Base-by-base conservation (phyloP, 352 stramenopile species). In the Detonula confervacea region DNA sequence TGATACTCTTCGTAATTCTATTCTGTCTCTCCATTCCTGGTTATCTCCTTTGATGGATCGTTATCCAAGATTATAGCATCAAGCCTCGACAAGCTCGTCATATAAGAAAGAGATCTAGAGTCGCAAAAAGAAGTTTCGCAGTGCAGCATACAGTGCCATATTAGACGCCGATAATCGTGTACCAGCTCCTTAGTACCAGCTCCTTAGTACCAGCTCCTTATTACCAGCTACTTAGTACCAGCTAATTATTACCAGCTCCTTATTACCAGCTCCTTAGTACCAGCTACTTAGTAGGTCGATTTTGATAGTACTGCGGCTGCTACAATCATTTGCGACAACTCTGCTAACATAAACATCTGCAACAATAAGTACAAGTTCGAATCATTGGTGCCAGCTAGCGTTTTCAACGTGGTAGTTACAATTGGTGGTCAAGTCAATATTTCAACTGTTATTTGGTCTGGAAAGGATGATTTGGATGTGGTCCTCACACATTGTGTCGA, bases 271-370 rank as follows among this genome's bases (percentile, higher is more conserved):
- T n/a, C n/a, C n/a, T n/a, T n/a, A n/a, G n/a, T n/a, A n/a, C n/a
- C n/a, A n/a, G n/a, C 9, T 18, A 49, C 16, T 12, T 49, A 3
- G 39, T 49, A 20, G n/a, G n/a, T n/a, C n/a, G 16, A 49, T n/a
- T 49, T 49, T 49, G 30, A 49, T n/a, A n/a, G n/a, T 20, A 18
- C 39, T 5, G 39, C 16, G 1, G 39, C n/a, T 2, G 39, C 16
- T 20, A 49, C 33, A 18, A 27, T 69, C 3, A 69, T 69, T 14
- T 69, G 25, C 18, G 61, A 69, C 42, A 69, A 69, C 29, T 59
- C 24, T 30, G 61, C 42, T 2, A 69, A 69, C 20, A 46, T 46
- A 7, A 39, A 69, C 24, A 59, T 69, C 20, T 69, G 61, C 39
- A 49, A 49, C 16, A 12, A 49, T 18, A 5, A 12, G 16, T 18